Evolutionary conservation across 2,329 filamentous ascomycete species (phyloP).

Genomic region (Colletotrichum sublineola): DNA sequence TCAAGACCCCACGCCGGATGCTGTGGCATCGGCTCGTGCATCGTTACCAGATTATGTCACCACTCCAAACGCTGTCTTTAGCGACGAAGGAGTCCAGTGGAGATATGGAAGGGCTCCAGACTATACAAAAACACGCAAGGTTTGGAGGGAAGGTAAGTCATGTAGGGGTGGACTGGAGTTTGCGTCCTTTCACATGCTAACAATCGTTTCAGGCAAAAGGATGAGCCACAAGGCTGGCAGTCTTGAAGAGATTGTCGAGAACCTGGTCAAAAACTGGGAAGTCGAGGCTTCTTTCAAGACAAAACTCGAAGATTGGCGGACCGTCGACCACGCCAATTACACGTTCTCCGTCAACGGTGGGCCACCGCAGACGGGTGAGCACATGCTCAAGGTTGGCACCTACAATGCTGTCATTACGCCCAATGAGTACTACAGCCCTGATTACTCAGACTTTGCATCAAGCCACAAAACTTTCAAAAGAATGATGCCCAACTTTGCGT

Average conservation of each 20-base stretch:
- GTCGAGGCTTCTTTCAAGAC: slow-evolving; percentile 78
- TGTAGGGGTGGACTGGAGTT: not conserved
- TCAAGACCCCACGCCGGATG: slow-evolving; percentile 27
- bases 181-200: not conserved
- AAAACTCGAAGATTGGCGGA: slow-evolving; percentile 72
- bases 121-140: slow-evolving; percentile 72
- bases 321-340: slow-evolving; percentile 71
- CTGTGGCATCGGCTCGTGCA: not conserved
- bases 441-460: slow-evolving; percentile 70
- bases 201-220: slow-evolving; percentile 63
- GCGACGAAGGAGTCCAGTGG: slow-evolving; percentile 34
- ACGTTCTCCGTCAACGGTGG: slow-evolving; percentile 74
- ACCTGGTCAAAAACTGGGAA: slow-evolving; percentile 81
- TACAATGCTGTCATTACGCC: slow-evolving; percentile 77
- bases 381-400: slow-evolving; percentile 77
- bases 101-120: slow-evolving; percentile 59
- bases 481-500: slow-evolving; percentile 80
- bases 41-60: slow-evolving; percentile 35
- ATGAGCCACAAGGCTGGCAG: slow-evolving; percentile 67
- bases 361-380: slow-evolving; percentile 66
- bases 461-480: slow-evolving; percentile 80
- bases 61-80: slow-evolving; percentile 35
- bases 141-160: slow-evolving; percentile 69
- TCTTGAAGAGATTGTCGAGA: slow-evolving; percentile 73
- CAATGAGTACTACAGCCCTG: slow-evolving; percentile 74